A percentile compares a stretch with the other conserved stretches of the same genome.
These are phyloP conservation scores for Acanthamoeba sp. DNA, from an alignment of 208 protist genomes.

Conservation along the genomic window DNA sequence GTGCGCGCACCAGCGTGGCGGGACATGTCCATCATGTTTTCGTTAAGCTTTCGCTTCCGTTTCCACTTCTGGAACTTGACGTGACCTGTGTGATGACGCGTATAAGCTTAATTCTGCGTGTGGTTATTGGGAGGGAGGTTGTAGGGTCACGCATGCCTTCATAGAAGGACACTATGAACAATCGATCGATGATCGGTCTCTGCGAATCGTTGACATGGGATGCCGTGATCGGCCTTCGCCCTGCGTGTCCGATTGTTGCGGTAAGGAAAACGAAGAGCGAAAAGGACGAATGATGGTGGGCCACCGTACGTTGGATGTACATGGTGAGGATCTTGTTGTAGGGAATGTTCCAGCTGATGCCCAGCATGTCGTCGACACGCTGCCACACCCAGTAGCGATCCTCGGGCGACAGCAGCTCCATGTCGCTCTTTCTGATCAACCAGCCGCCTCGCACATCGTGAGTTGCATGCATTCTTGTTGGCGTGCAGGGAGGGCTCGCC, in stretches of 20 bases:
- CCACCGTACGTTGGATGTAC: constrained; percentile 16
- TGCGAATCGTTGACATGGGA: constrained; percentile 10
- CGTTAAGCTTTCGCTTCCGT: constrained; percentile 11
- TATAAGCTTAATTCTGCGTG: not conserved
- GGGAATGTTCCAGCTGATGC: constrained; percentile 61
- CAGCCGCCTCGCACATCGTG: no score
- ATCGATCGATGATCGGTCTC: constrained; percentile 42
- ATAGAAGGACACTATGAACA: constrained; percentile 52
- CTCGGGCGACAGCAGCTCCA: not conserved
- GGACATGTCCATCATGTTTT: constrained; percentile 50
- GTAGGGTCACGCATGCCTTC: not conserved
- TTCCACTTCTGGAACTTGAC: constrained; percentile 64
- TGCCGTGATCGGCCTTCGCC: not conserved
- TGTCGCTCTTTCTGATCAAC: constrained; percentile 39
- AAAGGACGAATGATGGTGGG: not conserved
- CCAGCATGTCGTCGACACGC: constrained; percentile 59
- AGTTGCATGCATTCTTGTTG: no score
- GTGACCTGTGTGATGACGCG: not conserved
- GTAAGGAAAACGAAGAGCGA: no score
- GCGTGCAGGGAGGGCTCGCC: not conserved
- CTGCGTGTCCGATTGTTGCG: not conserved
- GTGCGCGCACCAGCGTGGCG: constrained; percentile 11
- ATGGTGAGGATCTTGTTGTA: constrained; percentile 51
- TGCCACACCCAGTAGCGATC: constrained; percentile 35
- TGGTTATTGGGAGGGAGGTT: not conserved